Conservation (phyloP, 306 rosid genomes). For the Myrica gale region DNA sequence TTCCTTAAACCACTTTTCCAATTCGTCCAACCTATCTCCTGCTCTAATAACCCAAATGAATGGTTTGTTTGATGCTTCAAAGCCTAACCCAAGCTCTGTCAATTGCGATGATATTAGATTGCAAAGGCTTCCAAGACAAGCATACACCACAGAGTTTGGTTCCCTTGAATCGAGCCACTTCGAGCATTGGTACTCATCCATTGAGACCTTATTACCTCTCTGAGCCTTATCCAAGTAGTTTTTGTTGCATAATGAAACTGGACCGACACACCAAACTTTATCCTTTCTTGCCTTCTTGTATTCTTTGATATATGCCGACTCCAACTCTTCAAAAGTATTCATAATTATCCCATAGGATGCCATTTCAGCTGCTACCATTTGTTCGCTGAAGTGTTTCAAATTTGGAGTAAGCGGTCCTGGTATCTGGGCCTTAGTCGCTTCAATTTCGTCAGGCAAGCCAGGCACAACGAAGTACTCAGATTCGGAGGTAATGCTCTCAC, state of each 20-base stretch:
- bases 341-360: conserved; percentile 29
- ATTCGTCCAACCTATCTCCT: conserved; percentile 23
- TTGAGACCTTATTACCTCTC: conserved; percentile 46
- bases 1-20: conserved; percentile 47
- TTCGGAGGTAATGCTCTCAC: conserved; percentile 3
- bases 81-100: conserved; percentile 48
- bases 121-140: conserved; percentile 41
- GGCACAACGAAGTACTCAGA: conserved; percentile 39
- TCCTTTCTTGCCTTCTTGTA: conserved; percentile 38
- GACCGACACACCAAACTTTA: conserved; percentile 57
- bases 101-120: conserved; percentile 15
- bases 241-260: conserved; percentile 36
- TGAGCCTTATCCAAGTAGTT: conserved; percentile 44
- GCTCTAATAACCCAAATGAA: conserved; percentile 71
- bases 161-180: conserved; percentile 49
- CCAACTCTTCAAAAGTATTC: conserved; percentile 42
- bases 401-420: not conserved
- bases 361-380: conserved; percentile 1
- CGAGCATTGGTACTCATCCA: conserved; percentile 26
- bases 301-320: conserved; percentile 36
- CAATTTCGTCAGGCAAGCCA: conserved; percentile 33
- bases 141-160: conserved; percentile 43
- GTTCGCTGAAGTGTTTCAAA: not conserved
- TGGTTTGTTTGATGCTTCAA: conserved; percentile 56
- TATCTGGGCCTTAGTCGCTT: conserved; percentile 35